Base-by-base conservation (phyloP, 2,329 filamentous ascomycete species). In the Penicillium sp. region DNA sequence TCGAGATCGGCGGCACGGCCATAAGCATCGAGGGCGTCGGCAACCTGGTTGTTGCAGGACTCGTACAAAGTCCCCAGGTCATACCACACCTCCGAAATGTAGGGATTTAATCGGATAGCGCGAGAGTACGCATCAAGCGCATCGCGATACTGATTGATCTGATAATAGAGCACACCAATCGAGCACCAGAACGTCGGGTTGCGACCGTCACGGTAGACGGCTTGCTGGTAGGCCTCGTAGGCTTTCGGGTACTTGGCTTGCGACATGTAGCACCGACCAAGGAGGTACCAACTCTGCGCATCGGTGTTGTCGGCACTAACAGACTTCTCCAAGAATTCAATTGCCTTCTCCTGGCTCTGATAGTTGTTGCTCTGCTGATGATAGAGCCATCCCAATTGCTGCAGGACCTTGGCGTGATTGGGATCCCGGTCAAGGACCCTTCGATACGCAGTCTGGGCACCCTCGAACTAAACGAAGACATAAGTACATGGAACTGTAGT, bases 141-240 rank as follows among this genome's bases (percentile, higher is more conserved):
- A 71, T 98, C 92, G 42, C 92, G 82, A 68, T 98, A 98, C 70
- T 98, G 92, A 67, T 96, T 98, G 72, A 98, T 98, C 68, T 96
- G 92, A 69, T 96, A 98, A 66, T 98, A 98, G 42, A 98, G 76
- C 11, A 98, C 92, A 62, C 92, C 92, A 60, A 98, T 98, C 7
- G 90, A 96, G 71, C 92, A 96, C 92, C 92, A 98, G 72, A 96
- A 98, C 2, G 92, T 96, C 12, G 92, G 92, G 62, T 96, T 96
- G 52, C 92, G 84, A 22, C 92, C 92, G 62, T 98, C 92, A 40
- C 92, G 87, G 61, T 98, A 98, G 26, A 98, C 92, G 2, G 92
- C 92, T 70, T 98, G 92, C 62, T 98, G 92, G 65, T 96, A 96
- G 4, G 92, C 90, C 61, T 98, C 92, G 56, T 96, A 96, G 0